Evolutionary conservation across 2,329 filamentous ascomycete species (phyloP), one percentile per base, ranked within the genome.

Genomic region (Xylaria sp.): DNA sequence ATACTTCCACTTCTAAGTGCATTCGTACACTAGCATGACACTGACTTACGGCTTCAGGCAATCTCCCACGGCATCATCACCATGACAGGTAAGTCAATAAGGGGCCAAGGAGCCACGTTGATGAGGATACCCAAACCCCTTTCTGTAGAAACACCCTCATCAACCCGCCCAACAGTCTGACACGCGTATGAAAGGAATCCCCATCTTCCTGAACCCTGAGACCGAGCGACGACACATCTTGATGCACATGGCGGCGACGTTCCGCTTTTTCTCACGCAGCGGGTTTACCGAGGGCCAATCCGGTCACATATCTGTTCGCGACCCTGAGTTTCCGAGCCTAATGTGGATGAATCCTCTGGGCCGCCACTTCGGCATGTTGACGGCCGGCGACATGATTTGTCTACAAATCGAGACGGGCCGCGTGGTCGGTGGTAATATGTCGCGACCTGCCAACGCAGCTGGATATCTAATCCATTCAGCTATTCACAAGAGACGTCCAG

Each of bases 401-500:
- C 84, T 92, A 2, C 86, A 92, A 70, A 82, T 84, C 66, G 76
- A 76, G 54, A 79, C 80, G 11, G 90, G 90, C n/a, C 85, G 86
- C 17, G 84, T 90, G 10, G 84, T 91, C 5, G 89, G 88, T 17
- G 90, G 90, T 0, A 90, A 90, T 74, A 83, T 81, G 66, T 84
- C 79, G 15, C 82, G 86, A 38, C 87, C 90, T 1, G 85, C 86
- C 56, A 93, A 93, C 77, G 86, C 87, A 3, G 89, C 90, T 0
- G 91, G 90, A 6, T 92, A 90, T 76, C 80, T 89, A 70, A 93
- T 93, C 72, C 91, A 93, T 79, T 85, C 85, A 6, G 90, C 89
- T 28, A 82, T 93, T 11, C 87, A 92, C 80, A 89, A 89, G 79
- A 88, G 88, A 4, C 82, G 90, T 38, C 86, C 86, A 4, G 54